Conservation (phyloP, 257 asterid species). For the Prunella vulgaris region DNA sequence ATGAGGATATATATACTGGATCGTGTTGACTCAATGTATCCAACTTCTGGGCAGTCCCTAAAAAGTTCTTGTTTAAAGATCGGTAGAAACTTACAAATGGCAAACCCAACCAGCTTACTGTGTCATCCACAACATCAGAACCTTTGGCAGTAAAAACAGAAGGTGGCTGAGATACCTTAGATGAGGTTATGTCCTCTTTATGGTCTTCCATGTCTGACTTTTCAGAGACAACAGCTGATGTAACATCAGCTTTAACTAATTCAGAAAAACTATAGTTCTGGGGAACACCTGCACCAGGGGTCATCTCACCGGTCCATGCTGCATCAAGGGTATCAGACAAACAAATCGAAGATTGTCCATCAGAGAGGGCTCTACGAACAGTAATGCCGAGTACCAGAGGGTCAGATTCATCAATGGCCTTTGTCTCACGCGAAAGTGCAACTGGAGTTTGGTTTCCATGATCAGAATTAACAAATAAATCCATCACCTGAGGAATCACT, state of each 20-base stretch:
- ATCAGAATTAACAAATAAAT: constrained; percentile 21
- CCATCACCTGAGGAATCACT: constrained; percentile 29
- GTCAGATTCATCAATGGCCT: constrained; percentile 31
- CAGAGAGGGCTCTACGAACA: constrained; percentile 53
- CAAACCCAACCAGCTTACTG: constrained; percentile 62
- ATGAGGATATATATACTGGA: constrained; percentile 70
- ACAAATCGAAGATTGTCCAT: constrained; percentile 59
- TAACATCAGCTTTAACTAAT: constrained; percentile 33
- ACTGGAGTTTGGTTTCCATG: constrained; percentile 24
- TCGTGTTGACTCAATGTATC: constrained; percentile 50
- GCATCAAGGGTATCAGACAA: constrained; percentile 85
- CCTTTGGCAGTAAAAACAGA: constrained; percentile 39
- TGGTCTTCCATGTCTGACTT: constrained; percentile 46
- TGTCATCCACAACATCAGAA: constrained; percentile 51
- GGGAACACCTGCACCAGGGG: constrained; percentile 27
- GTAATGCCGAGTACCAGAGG: constrained; percentile 36
- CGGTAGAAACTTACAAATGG: constrained; percentile 68
- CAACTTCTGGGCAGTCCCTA: constrained; percentile 52
- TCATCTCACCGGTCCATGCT: constrained; percentile 85
- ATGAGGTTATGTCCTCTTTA: constrained; percentile 33
- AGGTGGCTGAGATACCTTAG: constrained; percentile 37
- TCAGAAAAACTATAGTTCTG: constrained; percentile 38
- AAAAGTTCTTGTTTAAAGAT: constrained; percentile 55
- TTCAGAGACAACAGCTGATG: constrained; percentile 34
- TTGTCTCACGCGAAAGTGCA: constrained; percentile 29